Conservation (phyloP, 2,329 filamentous ascomycete species). For the Sporothrix euskadiensis region DNA sequence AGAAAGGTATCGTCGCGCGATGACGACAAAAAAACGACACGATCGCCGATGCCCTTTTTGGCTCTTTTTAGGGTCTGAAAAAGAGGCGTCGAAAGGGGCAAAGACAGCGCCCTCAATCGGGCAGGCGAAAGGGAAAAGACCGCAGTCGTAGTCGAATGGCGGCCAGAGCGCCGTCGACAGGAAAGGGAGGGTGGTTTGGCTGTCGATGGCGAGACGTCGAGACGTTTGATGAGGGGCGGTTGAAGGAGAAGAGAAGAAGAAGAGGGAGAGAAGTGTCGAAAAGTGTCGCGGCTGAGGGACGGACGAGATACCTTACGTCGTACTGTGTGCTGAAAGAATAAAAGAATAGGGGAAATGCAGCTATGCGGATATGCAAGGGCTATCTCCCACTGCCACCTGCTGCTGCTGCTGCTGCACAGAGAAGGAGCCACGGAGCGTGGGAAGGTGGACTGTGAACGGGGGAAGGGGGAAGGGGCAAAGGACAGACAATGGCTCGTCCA, state of each 20-base stretch:
- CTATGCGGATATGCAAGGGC: conserved; percentile 15
- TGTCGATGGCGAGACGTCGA: conserved; percentile 9
- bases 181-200: neutral
- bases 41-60: neutral
- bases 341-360: conserved; percentile 20
- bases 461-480: conserved; percentile 7
- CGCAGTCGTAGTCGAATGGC: neutral
- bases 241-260: neutral
- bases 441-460: neutral
- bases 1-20: neutral
- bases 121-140: neutral
- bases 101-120: conserved; percentile 9
- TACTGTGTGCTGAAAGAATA: too few species aligned
- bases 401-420: neutral
- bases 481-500: neutral
- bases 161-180: neutral
- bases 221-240: neutral
- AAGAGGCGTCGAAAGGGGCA: neutral
- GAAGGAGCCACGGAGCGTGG: conserved; percentile 7
- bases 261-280: neutral
- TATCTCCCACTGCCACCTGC: conserved; percentile 7
- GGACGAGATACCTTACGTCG: neutral
- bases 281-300: neutral
- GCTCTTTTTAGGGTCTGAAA: too few species aligned
- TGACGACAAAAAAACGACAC: neutral